Evolutionary conservation across 208 protist genomes (phyloP).

Genomic region (Hexamita inflata): DNA sequence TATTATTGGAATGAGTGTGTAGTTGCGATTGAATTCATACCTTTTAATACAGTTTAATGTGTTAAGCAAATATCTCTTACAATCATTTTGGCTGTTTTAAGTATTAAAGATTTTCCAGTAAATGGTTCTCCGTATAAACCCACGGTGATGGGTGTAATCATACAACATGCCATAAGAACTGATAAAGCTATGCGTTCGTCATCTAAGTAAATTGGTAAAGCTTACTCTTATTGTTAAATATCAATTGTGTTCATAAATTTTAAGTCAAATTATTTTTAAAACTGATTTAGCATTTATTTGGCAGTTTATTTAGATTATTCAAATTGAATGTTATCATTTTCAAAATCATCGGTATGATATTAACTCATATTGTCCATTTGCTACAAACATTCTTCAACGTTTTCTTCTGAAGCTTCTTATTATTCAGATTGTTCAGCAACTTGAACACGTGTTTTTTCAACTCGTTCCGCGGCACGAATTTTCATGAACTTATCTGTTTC

Average conservation of each 20-base stretch:
- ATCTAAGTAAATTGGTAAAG: neutral
- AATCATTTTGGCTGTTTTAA: neutral
- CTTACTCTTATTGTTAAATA: neutral
- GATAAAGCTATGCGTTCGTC: neutral
- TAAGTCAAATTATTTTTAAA: neutral
- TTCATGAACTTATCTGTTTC: neutral
- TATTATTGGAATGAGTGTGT: too few relatives aligned
- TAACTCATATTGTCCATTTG: neutral
- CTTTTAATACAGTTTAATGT: too few relatives aligned
- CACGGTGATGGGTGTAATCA: neutral
- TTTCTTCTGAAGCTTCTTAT: neutral
- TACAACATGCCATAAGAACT: neutral
- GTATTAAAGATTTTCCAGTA: neutral
- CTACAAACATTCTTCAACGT: neutral
- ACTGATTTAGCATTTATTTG: neutral
- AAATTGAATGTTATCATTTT: neutral
- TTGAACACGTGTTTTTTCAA: neutral
- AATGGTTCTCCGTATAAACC: neutral
- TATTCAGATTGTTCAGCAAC: neutral
- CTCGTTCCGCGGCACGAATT: neutral
- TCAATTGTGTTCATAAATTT: neutral
- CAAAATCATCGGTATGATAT: neutral
- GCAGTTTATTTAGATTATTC: neutral
- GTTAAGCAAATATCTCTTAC: too few relatives aligned
- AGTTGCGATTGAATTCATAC: too few relatives aligned